Conservation (phyloP, 192 early-diverging fungal species). For the Backusella australiensis region DNA sequence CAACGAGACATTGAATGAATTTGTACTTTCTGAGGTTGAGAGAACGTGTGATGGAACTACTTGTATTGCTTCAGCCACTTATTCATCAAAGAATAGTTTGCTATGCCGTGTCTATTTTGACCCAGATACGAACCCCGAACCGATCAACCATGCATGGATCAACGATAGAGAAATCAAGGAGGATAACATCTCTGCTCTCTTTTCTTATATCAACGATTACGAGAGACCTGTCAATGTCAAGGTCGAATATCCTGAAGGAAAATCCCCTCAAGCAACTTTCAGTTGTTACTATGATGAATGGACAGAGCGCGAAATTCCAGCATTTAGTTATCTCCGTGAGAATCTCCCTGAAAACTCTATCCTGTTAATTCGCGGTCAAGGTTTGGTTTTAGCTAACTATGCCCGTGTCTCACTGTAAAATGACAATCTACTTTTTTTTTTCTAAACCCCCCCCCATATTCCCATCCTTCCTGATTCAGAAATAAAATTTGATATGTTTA, state of each 20-base stretch:
- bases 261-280: slow-evolving; percentile 5
- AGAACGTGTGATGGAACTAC: slow-evolving; percentile 14
- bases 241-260: slow-evolving; percentile 14
- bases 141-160: neutral
- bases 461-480: neutral
- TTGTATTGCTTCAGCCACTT: slow-evolving; percentile 26
- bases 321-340: slow-evolving; percentile 37
- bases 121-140: slow-evolving; percentile 2
- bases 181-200: slow-evolving; percentile 10
- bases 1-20: neutral
- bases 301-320: slow-evolving; percentile 40
- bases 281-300: slow-evolving; percentile 55
- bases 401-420: neutral
- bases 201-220: slow-evolving; percentile 7
- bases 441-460: neutral
- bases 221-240: slow-evolving; percentile 1
- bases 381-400: slow-evolving; percentile 14
- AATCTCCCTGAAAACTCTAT: slow-evolving; percentile 35
- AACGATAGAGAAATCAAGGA: neutral
- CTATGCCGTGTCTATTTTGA: slow-evolving; percentile 32
- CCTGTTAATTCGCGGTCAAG: slow-evolving; percentile 30
- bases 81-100: slow-evolving; percentile 34
- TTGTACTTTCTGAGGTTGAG: neutral
- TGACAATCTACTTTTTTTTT: neutral
- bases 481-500: neutral